Evolutionary conservation across 352 stramenopile species (phyloP).

Genomic region (Phytophthora pinifolia): DNA sequence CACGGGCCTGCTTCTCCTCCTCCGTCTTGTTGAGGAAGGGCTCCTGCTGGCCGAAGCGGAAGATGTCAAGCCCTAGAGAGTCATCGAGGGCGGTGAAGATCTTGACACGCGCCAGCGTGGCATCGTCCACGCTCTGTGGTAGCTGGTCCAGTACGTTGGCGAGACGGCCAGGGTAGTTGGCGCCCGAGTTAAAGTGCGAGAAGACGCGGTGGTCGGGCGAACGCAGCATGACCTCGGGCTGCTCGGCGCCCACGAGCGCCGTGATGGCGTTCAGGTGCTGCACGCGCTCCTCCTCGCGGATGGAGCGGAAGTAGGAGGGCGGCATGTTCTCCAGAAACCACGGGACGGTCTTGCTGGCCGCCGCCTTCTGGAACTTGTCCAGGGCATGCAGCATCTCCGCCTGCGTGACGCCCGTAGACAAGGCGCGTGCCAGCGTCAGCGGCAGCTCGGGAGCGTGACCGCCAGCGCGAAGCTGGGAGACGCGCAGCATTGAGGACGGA

Average conservation of each 20-base stretch:
- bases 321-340: conserved; percentile 92
- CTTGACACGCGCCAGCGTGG: conserved; percentile 83
- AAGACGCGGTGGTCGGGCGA: conserved; percentile 72
- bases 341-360: conserved; percentile 69
- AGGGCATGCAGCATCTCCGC: conserved; percentile 58
- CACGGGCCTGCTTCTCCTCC: conserved; percentile 56
- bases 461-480: conserved; percentile 57
- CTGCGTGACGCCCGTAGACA: conserved; percentile 33
- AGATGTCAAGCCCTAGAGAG: conserved; percentile 85
- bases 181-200: conserved; percentile 81
- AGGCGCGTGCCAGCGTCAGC: conserved; percentile 41
- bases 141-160: conserved; percentile 73
- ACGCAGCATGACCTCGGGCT: conserved; percentile 78
- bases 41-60: conserved; percentile 80
- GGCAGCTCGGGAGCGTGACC: conserved; percentile 35
- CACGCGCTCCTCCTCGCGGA: conserved; percentile 77
- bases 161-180: conserved; percentile 72
- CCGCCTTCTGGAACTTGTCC: conserved; percentile 70
- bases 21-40: conserved; percentile 62
- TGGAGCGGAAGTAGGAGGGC: conserved; percentile 86
- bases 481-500: conserved; percentile 55
- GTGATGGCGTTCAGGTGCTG: conserved; percentile 90
- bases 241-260: conserved; percentile 69
- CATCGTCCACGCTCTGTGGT: conserved; percentile 58
- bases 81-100: conserved; percentile 89